Conservation (phyloP, 345 rosid species). For the Cardamine chenopodiifolia region DNA sequence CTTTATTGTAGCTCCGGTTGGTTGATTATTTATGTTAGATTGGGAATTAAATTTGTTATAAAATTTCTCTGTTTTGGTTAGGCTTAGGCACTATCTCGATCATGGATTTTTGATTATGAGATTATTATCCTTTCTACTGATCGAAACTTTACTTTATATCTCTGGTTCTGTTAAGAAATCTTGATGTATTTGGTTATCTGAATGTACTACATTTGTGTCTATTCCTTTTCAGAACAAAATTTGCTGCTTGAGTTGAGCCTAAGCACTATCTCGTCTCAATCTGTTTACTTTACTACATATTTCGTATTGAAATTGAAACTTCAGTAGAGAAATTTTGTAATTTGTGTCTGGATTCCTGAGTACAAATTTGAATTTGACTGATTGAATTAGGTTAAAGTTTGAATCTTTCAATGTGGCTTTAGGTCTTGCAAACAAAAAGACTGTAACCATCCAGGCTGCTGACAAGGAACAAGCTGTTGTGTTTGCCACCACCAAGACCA, state of each 20-base stretch:
- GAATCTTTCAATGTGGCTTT: neutral
- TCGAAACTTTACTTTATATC: too few relatives aligned
- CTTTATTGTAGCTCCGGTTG: neutral
- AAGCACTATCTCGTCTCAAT: neutral
- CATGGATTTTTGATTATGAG: neutral
- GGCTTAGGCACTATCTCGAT: neutral
- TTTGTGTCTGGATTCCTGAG: neutral
- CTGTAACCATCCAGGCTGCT: slow-evolving; percentile 73
- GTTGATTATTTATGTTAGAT: neutral
- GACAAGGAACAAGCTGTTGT: slow-evolving; percentile 65
- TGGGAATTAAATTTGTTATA: neutral
- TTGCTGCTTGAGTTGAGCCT: neutral
- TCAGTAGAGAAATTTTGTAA: neutral
- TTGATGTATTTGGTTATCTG: too few relatives aligned
- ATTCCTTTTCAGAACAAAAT: neutral
- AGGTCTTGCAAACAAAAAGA: slow-evolving; percentile 86
- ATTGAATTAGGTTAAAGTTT: neutral
- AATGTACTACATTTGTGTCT: too few relatives aligned
- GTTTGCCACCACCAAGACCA: slow-evolving; percentile 78
- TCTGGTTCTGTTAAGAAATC: too few relatives aligned
- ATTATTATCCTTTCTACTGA: too few relatives aligned
- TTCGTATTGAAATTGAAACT: neutral
- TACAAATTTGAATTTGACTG: neutral
- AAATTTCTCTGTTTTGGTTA: neutral
- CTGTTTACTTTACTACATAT: neutral